Conservation (phyloP, 176 grass and related monocot genomes). For the Secale cereale region DNA sequence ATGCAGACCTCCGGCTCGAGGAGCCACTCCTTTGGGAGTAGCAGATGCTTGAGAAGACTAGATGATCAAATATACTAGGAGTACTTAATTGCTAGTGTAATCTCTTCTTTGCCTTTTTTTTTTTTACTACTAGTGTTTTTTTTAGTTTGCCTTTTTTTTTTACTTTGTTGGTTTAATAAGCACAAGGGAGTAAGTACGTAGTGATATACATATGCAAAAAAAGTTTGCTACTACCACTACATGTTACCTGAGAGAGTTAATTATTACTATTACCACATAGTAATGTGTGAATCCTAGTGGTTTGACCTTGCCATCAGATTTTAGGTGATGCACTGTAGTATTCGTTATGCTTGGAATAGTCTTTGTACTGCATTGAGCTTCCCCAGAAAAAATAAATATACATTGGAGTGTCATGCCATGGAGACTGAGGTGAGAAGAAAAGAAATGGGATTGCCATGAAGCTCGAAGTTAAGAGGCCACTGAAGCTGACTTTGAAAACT, state of each 20-base stretch:
- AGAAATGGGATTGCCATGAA: not conserved
- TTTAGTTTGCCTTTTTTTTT: not conserved
- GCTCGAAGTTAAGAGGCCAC: conserved; percentile 4
- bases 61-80: conserved; percentile 29
- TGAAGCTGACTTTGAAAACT: not conserved
- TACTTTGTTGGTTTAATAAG: conserved; percentile 30
- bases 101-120: not conserved
- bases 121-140: not conserved
- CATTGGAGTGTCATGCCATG: not conserved
- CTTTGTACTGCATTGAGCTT: conserved; percentile 16
- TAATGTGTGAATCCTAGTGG: conserved; percentile 25
- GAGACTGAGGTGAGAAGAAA: not conserved
- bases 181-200: conserved; percentile 18
- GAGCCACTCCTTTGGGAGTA: conserved; percentile 74
- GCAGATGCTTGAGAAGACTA: conserved; percentile 28
- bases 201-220: conserved; percentile 18
- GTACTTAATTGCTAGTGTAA: conserved; percentile 9
- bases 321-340: not conserved
- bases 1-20: conserved; percentile 57
- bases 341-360: conserved; percentile 3
- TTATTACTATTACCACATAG: not conserved
- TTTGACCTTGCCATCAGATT: conserved; percentile 43
- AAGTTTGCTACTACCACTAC: not conserved
- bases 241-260: conserved; percentile 16
- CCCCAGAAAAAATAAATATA: not conserved